These are phyloP conservation scores for Plasmodium sp. DNA, from an alignment of 169 alveolate genomes.

Conservation along the genomic window DNA sequence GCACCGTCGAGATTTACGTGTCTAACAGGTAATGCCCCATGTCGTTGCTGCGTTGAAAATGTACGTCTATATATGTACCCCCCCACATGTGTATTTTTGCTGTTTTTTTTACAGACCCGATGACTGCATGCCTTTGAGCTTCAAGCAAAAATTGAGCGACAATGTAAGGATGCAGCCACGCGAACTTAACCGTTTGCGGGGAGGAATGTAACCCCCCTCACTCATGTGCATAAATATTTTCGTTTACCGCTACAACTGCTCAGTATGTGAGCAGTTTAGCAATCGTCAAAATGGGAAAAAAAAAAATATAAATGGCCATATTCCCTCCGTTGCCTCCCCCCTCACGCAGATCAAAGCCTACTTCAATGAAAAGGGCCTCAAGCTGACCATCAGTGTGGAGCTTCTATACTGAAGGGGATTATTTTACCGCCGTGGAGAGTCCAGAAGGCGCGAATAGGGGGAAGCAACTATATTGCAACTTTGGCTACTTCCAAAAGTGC, in stretches of 20 bases:
- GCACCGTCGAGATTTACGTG: conserved; percentile 30
- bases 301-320: neutral
- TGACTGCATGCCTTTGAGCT: conserved; percentile 54
- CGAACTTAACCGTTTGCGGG: neutral
- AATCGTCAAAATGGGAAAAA: neutral
- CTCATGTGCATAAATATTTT: neutral
- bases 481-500: neutral
- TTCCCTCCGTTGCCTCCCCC: neutral
- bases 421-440: neutral
- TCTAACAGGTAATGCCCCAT: conserved; percentile 35
- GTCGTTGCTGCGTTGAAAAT: neutral
- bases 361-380: conserved; percentile 40
- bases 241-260: neutral
- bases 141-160: conserved; percentile 63
- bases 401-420: conserved; percentile 19
- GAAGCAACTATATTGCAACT: conserved; percentile 7
- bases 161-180: conserved; percentile 19
- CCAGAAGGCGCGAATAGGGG: neutral
- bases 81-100: neutral
- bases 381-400: conserved; percentile 60
- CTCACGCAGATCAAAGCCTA: conserved; percentile 54
- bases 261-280: neutral
- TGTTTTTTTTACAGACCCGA: conserved; percentile 28
- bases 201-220: neutral
- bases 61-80: neutral